phyloP scores from a whole-genome alignment of 2,329 filamentous ascomycete species.

The Macrophomina pseudophaseolina region DNA sequence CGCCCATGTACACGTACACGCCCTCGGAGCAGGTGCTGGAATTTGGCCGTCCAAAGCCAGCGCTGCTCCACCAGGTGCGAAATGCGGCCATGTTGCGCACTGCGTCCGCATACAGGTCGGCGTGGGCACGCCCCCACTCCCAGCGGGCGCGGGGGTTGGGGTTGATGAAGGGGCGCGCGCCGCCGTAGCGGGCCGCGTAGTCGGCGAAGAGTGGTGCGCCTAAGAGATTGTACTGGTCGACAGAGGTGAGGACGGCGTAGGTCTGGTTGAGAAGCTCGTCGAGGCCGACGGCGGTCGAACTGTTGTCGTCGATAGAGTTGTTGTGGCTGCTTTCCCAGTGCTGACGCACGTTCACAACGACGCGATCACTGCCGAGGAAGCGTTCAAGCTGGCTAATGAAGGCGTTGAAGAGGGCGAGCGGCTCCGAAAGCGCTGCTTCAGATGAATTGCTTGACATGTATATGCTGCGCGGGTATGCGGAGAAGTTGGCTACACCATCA shows the following conservation, averaged over 20 bases:
- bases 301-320: too few relatives aligned
- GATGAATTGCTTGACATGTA: background rate
- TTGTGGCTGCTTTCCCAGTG: background rate
- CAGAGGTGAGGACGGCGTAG: conserved; percentile 2
- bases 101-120: background rate
- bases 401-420: background rate
- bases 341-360: background rate
- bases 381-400: background rate
- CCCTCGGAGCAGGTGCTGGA: background rate
- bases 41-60: background rate
- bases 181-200: background rate
- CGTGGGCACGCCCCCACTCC: background rate
- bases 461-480: background rate
- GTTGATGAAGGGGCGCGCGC: background rate
- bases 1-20: background rate
- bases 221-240: background rate
- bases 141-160: background rate
- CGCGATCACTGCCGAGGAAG: background rate
- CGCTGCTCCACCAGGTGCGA: background rate
- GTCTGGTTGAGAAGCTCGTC: background rate
- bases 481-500: background rate
- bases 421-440: background rate
- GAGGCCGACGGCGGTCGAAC: background rate
- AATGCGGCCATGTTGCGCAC: background rate
- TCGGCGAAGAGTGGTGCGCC: background rate